Base-by-base conservation (phyloP, 306 rosid species). In the Gleditsia sinensis region DNA sequence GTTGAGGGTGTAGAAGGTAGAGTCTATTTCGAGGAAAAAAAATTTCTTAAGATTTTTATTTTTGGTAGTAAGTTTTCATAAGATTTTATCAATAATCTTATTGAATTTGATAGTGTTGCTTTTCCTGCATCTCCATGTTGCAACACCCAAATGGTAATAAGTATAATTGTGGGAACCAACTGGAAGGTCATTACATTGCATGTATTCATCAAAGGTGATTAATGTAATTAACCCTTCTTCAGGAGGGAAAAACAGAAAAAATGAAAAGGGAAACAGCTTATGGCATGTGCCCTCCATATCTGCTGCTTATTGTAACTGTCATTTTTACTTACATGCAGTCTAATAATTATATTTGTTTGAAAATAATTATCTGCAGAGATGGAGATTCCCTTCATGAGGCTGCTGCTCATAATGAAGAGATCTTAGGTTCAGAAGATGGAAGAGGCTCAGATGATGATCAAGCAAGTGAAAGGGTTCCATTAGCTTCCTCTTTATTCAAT, bases 401-500 rank as follows among this genome's bases (percentile, higher is more conserved):
- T 72, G 71, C 36, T 72, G 81, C 72, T 77, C 43, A 68, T 69
- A 37, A 75, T 59, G 93, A 80, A 25, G 88, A 72, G 72, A 40
- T 33, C 49, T 72, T 64, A 46, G 88, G 79, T 75, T 81, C 87
- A 17, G 95, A 84, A 66, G 89, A 85, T n/a, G 91, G 71, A 32
- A 69, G 83, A 86, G 84, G 77, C 60, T 74, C 78, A 55, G 86
- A 78, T 78, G 90, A 86, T 61, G 81, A 86, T 61, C 85, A 86
- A 74, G 74, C 73, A 6, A 74, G n/a, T 49, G 80, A 72, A 71
- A 72, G 27, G 12, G 67, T 76, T 56, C 73, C 81, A 54, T 51
- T 78, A 60, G 77, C 83, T 69, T 3, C 87, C 33, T 5, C 75
- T 60, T 43, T 71, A 67, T 67, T 78, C 56, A 94, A 92, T 84